Evolutionary conservation across 352 stramenopile species (phyloP), one percentile per base, ranked within the genome.

Genomic region (Phytophthora nicotianae): DNA sequence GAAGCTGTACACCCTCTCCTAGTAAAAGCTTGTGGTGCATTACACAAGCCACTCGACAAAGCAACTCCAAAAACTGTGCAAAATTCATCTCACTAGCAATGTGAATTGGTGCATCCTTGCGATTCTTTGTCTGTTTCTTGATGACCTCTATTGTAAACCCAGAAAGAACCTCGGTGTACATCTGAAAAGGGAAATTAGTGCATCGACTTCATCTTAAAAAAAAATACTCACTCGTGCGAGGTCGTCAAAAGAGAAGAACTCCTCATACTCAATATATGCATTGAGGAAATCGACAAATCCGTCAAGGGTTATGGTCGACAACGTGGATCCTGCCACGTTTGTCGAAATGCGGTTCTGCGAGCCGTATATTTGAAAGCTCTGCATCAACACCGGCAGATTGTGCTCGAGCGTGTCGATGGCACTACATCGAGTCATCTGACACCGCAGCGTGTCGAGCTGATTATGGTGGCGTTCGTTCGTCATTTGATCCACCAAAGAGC

Each of bases 221-320:
- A 13, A 24, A 16, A 49, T 42, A 61, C 68, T 49, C 37, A 84
- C 77, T 13, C 70, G 46, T 13, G 70, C 29, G 33, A 87, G 58
- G 3, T 84, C 58, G 16, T 75, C 50, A 46, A 73, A 84, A 10
- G 81, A 88, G n/a, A 89, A 75, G 42, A 65, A 91, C 41, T 85
- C 81, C 29, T 89, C 81, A 65, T 89, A 90, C 63, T 90, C 79
- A 48, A 93, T 86, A 51, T 93, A 90, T 8, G 77, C 84, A 41
- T 85, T 89, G 23, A 91, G 70, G 37, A 93, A 93, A 50, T 93
- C 81, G 40, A 90, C 65, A 56, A 93, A 90, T 0, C 81, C 82
- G 13, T 90, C 79, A 11, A 90, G 50, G 20, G 81, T 83, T 21
- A 91, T 90, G 43, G 51, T 64, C 7, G 63, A 61, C 35, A 20